phyloP scores from a whole-genome alignment of 2,329 filamentous ascomycete species.

The Cladosporium sp. region DNA sequence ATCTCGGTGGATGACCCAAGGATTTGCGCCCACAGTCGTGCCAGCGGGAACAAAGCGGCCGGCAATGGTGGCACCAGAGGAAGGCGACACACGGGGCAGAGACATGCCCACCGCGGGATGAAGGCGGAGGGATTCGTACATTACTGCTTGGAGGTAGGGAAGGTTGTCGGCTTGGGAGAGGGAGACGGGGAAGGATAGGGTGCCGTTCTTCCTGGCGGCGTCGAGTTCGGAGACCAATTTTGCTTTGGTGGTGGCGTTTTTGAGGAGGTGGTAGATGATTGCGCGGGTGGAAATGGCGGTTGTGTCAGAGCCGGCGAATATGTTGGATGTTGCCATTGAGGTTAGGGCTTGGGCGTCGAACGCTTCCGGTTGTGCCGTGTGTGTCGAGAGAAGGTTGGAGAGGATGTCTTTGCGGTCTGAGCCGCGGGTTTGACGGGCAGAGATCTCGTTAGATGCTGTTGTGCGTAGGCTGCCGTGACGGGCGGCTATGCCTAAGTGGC shows the following conservation, averaged over 20 bases:
- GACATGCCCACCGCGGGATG: conserved; percentile 41
- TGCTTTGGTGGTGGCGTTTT: conserved; percentile 27
- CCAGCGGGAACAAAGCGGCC: conserved; percentile 33
- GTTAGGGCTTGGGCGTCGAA: conserved; percentile 39
- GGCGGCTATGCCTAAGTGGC: conserved; percentile 24
- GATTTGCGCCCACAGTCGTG: conserved; percentile 31
- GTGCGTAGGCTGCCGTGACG: conserved; percentile 25
- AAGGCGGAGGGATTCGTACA: conserved; percentile 41
- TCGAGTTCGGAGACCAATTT: conserved; percentile 36
- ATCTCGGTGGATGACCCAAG: conserved; percentile 33
- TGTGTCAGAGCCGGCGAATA: conserved; percentile 41
- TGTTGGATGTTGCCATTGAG: conserved; percentile 32
- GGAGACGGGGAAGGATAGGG: conserved; percentile 24
- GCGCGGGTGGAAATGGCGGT: conserved; percentile 37
- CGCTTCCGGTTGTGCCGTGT: conserved; percentile 33
- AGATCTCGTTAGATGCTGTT: conserved; percentile 25
- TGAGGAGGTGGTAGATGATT: conserved; percentile 37
- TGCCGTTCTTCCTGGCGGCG: conserved; percentile 18
- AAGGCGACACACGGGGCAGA: conserved; percentile 37
- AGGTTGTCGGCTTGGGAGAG: conserved; percentile 10
- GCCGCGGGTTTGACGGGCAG: conserved; percentile 31
- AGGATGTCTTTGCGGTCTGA: conserved; percentile 46
- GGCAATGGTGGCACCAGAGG: conserved; percentile 34
- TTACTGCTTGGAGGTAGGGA: conserved; percentile 39
- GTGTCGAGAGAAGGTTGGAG: conserved; percentile 44